Conservation (phyloP, 345 rosid species). For the Populus ilicifolia region DNA sequence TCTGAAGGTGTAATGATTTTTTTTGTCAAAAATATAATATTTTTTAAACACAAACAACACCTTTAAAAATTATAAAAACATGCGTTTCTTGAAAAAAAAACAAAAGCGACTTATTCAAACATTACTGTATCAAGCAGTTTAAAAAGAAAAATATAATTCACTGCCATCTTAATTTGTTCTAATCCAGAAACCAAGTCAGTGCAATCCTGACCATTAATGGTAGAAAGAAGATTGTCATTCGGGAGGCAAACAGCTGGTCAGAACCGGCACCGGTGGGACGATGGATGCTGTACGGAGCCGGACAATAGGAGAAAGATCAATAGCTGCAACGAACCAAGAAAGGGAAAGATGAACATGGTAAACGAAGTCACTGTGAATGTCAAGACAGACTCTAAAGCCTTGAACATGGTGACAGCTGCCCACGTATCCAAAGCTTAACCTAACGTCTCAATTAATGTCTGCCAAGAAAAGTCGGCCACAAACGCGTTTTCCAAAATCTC, state of each 20-base stretch:
- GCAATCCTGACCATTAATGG: not conserved
- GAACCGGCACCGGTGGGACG: not conserved
- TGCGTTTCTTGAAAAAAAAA: too few species aligned
- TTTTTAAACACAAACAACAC: too few species aligned
- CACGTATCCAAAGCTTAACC: not conserved
- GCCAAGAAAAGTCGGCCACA: not conserved
- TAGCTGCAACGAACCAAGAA: too few species aligned
- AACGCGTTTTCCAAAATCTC: not conserved
- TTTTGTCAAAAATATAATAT: too few species aligned
- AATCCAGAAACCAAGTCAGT: not conserved
- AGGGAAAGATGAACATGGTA: too few species aligned
- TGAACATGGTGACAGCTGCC: not conserved
- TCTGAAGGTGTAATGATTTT: too few species aligned
- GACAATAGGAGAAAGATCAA: not conserved
- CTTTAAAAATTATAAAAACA: too few species aligned
- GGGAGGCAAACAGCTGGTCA: not conserved
- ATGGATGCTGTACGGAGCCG: not conserved
- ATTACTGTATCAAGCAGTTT: not conserved
- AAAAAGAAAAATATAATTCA: too few species aligned
- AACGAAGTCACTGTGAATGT: too few species aligned
- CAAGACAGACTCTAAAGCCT: too few species aligned
- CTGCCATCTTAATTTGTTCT: not conserved
- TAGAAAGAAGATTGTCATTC: not conserved
- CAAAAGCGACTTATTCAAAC: too few species aligned
- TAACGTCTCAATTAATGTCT: too few species aligned